phyloP scores from a whole-genome alignment of 2,329 filamentous ascomycete species.

The Colletotrichum acutatum region DNA sequence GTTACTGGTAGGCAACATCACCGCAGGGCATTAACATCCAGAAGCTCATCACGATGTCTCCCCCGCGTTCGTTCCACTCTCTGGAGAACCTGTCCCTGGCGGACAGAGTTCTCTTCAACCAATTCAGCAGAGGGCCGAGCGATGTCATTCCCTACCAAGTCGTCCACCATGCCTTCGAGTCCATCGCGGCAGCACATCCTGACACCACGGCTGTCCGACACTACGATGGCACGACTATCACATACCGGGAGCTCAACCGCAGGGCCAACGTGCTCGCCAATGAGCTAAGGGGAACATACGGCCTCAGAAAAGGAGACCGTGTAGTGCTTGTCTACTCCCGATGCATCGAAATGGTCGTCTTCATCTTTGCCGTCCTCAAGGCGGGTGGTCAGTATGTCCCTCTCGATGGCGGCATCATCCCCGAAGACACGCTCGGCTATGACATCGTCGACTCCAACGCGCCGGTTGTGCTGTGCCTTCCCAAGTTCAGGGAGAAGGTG shows the following conservation, averaged over 20 bases:
- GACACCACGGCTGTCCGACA: slow-evolving; percentile 51
- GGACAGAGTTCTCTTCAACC: slow-evolving; percentile 34
- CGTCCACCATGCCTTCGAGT: slow-evolving; percentile 36
- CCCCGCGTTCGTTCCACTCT: slow-evolving; percentile 28
- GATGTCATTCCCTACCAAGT: slow-evolving; percentile 28
- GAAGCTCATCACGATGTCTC: slow-evolving; percentile 21
- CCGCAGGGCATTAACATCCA: slow-evolving; percentile 1
- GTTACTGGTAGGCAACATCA: slow-evolving; percentile 27
- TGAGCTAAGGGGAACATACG: slow-evolving; percentile 47
- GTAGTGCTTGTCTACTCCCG: slow-evolving; percentile 67
- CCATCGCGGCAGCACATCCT: slow-evolving; percentile 47
- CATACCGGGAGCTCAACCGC: slow-evolving; percentile 56
- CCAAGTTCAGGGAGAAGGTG: slow-evolving; percentile 32
- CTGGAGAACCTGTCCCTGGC: slow-evolving; percentile 34
- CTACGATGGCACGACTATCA: slow-evolving; percentile 48
- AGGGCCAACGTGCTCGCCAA: slow-evolving; percentile 55
- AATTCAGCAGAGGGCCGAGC: slow-evolving; percentile 32
- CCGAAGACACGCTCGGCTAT: slow-evolving; percentile 58
- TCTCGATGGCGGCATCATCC: slow-evolving; percentile 65
- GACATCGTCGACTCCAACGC: slow-evolving; percentile 59
- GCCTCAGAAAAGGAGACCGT: slow-evolving; percentile 56
- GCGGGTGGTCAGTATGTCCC: slow-evolving; percentile 70
- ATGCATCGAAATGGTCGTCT: slow-evolving; percentile 66
- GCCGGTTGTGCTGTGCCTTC: slow-evolving; percentile 58
- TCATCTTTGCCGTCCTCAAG: slow-evolving; percentile 66